Conservation (phyloP, 257 asterid genomes). For the Solanum rostratum region DNA sequence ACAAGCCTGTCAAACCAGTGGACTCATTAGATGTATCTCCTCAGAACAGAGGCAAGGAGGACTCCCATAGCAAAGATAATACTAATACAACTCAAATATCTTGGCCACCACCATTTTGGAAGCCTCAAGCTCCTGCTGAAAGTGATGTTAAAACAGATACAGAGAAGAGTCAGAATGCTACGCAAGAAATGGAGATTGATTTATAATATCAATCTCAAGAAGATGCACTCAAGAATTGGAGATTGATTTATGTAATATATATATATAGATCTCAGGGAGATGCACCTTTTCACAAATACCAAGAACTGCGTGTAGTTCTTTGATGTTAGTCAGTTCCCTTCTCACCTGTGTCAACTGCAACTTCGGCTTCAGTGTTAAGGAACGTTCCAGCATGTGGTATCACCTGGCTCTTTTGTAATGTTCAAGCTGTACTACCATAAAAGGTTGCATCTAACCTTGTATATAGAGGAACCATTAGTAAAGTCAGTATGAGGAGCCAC, state of each 20-base stretch:
- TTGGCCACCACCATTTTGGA: constrained; percentile 43
- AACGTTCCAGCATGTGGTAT: constrained; percentile 30
- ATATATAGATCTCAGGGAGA: constrained; percentile 22
- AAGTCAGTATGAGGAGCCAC: constrained; percentile 12
- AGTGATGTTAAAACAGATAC: constrained; percentile 4
- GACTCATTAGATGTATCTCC: constrained; percentile 22
- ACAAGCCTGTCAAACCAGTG: constrained; percentile 33
- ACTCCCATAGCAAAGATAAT: constrained; percentile 27
- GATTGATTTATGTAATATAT: constrained; percentile 35
- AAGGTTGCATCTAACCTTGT: constrained; percentile 8
- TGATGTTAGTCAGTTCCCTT: constrained; percentile 18
- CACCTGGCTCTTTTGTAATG: constrained; percentile 3
- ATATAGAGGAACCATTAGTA: constrained; percentile 27
- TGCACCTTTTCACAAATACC: constrained; percentile 16
- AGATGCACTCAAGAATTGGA: constrained; percentile 39
- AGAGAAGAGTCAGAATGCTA: constrained; percentile 20
- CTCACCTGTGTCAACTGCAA: constrained; percentile 29
- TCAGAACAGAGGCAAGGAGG: constrained; percentile 32
- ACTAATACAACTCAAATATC: constrained; percentile 24
- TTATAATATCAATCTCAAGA: constrained; percentile 6
- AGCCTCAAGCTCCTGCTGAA: constrained; percentile 25
- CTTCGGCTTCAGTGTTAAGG: constrained; percentile 44
- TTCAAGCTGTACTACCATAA: constrained; percentile 17
- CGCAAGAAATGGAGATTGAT: constrained; percentile 65
- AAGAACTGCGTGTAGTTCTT: constrained; percentile 17